A percentile compares a stretch with the other conserved stretches of the same genome.
Conservation (phyloP, 2,329 filamentous ascomycete species). For the Pyrenochaeta sp. region DNA sequence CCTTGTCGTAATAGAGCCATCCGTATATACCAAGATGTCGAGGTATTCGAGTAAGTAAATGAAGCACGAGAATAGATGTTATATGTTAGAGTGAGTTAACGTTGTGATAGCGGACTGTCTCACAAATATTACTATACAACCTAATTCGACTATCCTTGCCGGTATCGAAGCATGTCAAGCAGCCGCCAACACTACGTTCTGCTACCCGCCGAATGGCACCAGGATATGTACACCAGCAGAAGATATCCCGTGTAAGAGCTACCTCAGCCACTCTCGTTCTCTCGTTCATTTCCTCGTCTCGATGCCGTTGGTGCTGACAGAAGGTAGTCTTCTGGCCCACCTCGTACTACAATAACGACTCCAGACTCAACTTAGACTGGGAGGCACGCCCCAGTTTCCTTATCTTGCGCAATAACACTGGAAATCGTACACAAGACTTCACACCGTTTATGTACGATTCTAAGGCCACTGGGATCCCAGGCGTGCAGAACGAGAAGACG, state of each 20-base stretch:
- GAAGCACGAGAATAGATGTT: not conserved
- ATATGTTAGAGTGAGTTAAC: conserved; percentile 3
- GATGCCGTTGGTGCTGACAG: not conserved
- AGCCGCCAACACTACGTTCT: conserved; percentile 20
- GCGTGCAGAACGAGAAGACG: conserved; percentile 3
- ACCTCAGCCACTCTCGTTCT: not conserved
- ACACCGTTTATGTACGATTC: conserved; percentile 9
- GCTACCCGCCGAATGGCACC: conserved; percentile 28
- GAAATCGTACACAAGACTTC: conserved; percentile 8
- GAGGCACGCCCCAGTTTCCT: not conserved
- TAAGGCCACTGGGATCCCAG: conserved; percentile 2
- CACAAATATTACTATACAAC: not conserved
- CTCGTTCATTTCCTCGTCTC: not conserved
- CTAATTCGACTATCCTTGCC: conserved; percentile 3
- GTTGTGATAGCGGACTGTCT: conserved; percentile 11
- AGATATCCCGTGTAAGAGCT: conserved; percentile 9
- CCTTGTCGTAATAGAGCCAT: not conserved
- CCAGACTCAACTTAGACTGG: conserved; percentile 13
- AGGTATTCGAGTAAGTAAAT: not conserved
- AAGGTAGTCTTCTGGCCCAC: conserved; percentile 21
- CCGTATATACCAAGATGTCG: conserved; percentile 3
- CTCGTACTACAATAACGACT: conserved; percentile 14
- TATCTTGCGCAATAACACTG: conserved; percentile 9
- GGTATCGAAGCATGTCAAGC: conserved; percentile 20
- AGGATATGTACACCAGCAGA: conserved; percentile 18